Conservation (phyloP, 345 rosid genomes). For the Stellera chamaejasme region DNA sequence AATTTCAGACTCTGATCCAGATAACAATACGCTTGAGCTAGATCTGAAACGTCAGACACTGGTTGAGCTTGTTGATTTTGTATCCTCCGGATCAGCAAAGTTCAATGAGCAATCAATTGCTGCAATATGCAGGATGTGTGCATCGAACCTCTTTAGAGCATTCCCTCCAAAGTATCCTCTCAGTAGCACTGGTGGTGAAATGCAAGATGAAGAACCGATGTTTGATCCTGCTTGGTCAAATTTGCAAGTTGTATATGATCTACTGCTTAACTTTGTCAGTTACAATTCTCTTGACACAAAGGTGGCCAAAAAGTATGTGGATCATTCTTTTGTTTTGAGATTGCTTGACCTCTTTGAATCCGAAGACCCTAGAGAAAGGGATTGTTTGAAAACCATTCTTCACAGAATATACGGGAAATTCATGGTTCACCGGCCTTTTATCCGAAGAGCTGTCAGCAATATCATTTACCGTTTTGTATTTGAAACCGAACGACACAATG, state of each 20-base stretch:
- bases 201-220: conserved; percentile 67
- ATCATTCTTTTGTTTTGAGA: conserved; percentile 47
- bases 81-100: conserved; percentile 59
- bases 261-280: conserved; percentile 49
- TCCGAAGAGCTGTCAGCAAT: conserved; percentile 62
- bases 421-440: conserved; percentile 67
- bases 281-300: conserved; percentile 48
- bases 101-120: conserved; percentile 51
- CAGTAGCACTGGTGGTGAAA: conserved; percentile 31
- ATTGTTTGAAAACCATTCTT: conserved; percentile 64
- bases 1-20: conserved; percentile 40
- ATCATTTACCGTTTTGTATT: conserved; percentile 63
- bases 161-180: conserved; percentile 62
- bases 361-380: conserved; percentile 78
- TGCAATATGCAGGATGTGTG: conserved; percentile 60
- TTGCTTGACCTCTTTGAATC: conserved; percentile 75
- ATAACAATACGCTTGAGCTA: conserved; percentile 36
- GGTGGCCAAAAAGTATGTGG: conserved; percentile 61
- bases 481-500: conserved; percentile 64
- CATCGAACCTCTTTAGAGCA: conserved; percentile 52
- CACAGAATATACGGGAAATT: conserved; percentile 69
- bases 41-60: conserved; percentile 49
- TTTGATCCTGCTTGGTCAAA: conserved; percentile 77
- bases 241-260: conserved; percentile 63
- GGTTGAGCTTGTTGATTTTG: conserved; percentile 58